Conservation (phyloP, 495 filamentous ascomycete genomes). For the Lophiostoma macrostomum region DNA sequence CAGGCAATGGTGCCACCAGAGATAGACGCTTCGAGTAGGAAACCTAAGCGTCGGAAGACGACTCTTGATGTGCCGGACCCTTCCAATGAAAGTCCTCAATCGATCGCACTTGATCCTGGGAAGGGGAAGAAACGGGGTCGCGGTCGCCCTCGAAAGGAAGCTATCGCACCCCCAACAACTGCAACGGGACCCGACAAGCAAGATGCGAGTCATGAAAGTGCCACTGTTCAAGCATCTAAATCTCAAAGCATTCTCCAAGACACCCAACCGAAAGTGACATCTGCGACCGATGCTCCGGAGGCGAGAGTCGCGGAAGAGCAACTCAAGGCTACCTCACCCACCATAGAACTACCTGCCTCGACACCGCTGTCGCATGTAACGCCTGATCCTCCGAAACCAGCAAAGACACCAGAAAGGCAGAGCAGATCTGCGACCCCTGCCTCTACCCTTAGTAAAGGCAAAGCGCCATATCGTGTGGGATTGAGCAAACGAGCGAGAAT, state of each 20-base stretch:
- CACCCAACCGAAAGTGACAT: neutral
- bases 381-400: neutral
- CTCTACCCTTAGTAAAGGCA: conserved; percentile 53
- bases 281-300: neutral
- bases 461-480: conserved; percentile 62
- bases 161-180: neutral
- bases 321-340: neutral
- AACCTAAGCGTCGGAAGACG: conserved; percentile 24
- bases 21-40: neutral
- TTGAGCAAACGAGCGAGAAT: conserved; percentile 64
- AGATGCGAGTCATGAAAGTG: no score
- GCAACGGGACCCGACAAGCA: neutral
- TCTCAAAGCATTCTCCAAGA: no score
- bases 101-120: neutral
- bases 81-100: neutral
- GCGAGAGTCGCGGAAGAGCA: neutral
- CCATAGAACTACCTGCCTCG: conserved; percentile 2
- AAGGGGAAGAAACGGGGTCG: conserved; percentile 30
- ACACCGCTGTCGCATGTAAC: conserved; percentile 5
- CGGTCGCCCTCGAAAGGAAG: conserved; percentile 23
- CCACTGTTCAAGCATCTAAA: no score
- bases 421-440: conserved; percentile 6
- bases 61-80: conserved; percentile 13
- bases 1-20: neutral
- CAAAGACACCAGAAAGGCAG: conserved; percentile 13